Conservation (phyloP, 2,329 filamentous ascomycete genomes). For the Geosmithia morbida region DNA sequence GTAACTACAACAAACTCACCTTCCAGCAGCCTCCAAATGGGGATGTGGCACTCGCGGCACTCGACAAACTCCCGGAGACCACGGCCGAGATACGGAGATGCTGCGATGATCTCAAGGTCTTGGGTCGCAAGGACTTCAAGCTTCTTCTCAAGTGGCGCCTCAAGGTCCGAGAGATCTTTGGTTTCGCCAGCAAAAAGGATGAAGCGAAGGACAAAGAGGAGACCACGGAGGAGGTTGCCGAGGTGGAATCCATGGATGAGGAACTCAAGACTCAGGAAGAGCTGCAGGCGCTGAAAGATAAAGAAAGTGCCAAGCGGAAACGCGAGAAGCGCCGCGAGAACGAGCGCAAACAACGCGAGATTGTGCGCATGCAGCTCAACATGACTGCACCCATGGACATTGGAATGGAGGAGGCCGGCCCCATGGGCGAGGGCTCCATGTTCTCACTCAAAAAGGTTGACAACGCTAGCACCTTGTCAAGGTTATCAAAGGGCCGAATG, state of each 20-base stretch:
- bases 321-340: conserved; percentile 79
- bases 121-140: conserved; percentile 92
- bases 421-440: conserved; percentile 66
- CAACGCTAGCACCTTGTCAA: conserved; percentile 48
- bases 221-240: conserved; percentile 54
- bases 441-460: conserved; percentile 77
- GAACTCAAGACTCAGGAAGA: conserved; percentile 85
- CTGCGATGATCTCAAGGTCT: conserved; percentile 73
- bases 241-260: conserved; percentile 85
- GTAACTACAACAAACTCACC: conserved; percentile 67
- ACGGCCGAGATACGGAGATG: conserved; percentile 67
- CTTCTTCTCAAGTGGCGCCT: conserved; percentile 79
- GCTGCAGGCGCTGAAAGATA: conserved; percentile 67
- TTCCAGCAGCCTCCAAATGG: conserved; percentile 70
- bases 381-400: conserved; percentile 96
- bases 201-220: conserved; percentile 39
- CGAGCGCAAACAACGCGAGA: conserved; percentile 85
- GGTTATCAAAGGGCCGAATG: conserved; percentile 60
- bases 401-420: conserved; percentile 74
- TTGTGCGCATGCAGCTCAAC: conserved; percentile 92
- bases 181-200: conserved; percentile 63
- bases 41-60: conserved; percentile 73
- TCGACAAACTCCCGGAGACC: conserved; percentile 77
- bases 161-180: conserved; percentile 80
- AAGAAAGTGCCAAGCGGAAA: conserved; percentile 62